phyloP scores from a whole-genome alignment of 2,329 filamentous ascomycete genomes.

The Zarea fungicola region DNA sequence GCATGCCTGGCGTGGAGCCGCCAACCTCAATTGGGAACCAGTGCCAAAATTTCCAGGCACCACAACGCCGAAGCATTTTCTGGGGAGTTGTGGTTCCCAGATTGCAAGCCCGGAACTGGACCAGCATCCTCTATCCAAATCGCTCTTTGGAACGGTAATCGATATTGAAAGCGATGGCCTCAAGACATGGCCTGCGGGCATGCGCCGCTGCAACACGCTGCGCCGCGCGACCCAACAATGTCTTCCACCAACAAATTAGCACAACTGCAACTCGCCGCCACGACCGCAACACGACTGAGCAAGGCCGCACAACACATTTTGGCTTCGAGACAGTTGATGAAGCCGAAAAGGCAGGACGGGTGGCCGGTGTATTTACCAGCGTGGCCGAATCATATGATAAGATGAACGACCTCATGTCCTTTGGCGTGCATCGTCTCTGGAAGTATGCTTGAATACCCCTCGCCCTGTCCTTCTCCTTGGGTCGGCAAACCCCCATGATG shows the following conservation, averaged over 20 bases:
- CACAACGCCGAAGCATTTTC: not conserved
- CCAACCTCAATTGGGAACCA: not conserved
- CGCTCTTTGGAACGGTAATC: too few species aligned
- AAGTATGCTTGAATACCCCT: conserved; percentile 46
- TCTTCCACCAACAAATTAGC: conserved; percentile 23
- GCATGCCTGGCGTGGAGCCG: conserved; percentile 5
- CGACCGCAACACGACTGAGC: conserved; percentile 21
- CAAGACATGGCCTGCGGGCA: conserved; percentile 25
- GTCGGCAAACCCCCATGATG: not conserved
- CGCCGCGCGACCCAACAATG: conserved; percentile 13
- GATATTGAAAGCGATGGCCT: conserved; percentile 10
- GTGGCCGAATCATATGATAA: conserved; percentile 92
- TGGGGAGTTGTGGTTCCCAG: not conserved
- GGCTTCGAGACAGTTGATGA: conserved; percentile 83
- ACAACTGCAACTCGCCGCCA: conserved; percentile 23
- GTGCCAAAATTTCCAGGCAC: conserved; percentile 9
- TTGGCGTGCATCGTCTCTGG: conserved; percentile 95
- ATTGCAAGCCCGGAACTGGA: too few species aligned
- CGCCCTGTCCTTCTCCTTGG: not conserved
- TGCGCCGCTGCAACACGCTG: conserved; percentile 21
- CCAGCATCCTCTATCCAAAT: too few species aligned
- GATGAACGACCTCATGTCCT: conserved; percentile 99
- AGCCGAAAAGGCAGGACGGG: conserved; percentile 64
- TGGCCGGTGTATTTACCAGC: conserved; percentile 87
- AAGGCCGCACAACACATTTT: conserved; percentile 73